phyloP scores from a whole-genome alignment of 2,329 filamentous ascomycete genomes.

The Phaeoacremonium minimum region DNA sequence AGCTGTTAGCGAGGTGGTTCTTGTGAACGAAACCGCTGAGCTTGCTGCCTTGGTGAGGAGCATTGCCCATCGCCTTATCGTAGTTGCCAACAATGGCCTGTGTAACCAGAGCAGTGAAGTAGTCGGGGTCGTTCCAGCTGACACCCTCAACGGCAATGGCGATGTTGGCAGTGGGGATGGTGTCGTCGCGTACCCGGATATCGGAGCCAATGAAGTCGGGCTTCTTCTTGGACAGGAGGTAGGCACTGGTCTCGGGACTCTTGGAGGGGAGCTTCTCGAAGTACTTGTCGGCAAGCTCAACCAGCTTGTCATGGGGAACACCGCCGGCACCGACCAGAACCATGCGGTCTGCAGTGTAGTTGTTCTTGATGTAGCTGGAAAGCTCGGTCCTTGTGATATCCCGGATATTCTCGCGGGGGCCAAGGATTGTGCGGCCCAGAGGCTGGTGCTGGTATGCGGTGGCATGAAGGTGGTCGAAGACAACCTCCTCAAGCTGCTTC shows the following conservation, averaged over 20 bases:
- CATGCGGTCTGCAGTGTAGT: constrained; percentile 99
- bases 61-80: constrained; percentile 98
- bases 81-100: constrained; percentile 99
- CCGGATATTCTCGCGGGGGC: constrained; percentile 96
- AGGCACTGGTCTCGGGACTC: constrained; percentile 69
- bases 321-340: constrained; percentile 94
- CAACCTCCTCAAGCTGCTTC: constrained; percentile 99
- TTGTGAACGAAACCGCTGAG: constrained; percentile 92
- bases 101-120: constrained; percentile 95
- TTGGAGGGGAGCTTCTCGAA: constrained; percentile 76
- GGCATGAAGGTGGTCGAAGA: constrained; percentile 97
- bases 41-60: constrained; percentile 96
- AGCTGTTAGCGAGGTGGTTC: constrained; percentile 96
- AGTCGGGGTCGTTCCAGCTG: constrained; percentile 98
- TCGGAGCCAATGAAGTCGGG: constrained; percentile 97
- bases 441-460: constrained; percentile 97
- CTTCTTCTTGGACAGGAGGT: constrained; percentile 75
- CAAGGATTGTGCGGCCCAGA: constrained; percentile 94
- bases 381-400: constrained; percentile 91
- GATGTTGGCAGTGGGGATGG: constrained; percentile 92
- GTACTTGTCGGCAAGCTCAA: constrained; percentile 94
- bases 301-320: constrained; percentile 87
- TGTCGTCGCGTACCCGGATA: constrained; percentile 92
- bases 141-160: constrained; percentile 98
- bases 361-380: constrained; percentile 95